Base-by-base conservation (phyloP, 2,329 filamentous ascomycete genomes). In the Epicoccum nigrum region DNA sequence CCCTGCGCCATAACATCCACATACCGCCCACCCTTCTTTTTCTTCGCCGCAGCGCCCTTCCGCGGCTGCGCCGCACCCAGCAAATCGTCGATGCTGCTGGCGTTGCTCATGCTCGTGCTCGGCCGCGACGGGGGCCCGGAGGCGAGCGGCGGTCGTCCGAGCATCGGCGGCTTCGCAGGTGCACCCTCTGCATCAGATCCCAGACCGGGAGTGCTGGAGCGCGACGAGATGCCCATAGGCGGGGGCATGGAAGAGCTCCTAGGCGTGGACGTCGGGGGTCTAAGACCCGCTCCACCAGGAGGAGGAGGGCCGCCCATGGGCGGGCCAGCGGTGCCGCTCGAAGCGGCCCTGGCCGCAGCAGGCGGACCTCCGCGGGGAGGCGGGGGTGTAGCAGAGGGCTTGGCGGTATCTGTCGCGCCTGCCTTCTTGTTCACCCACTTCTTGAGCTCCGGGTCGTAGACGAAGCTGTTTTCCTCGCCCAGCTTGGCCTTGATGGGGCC, bases 371-470 rank as follows among this genome's bases (percentile, higher is more conserved):
- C 82, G 61, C 82, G 86, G 0, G 92, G 92, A 4, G 92, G 92
- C 1, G 94, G 92, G 1, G 93, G 89, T 0, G 92, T 86, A 38
- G 78, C 76, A 20, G 78, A 74, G 19, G 80, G 70, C 23, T 82
- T 78, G 57, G 85, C 82, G 3, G 83, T 77, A 7, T 88, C 86
- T 7, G 54, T 82, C 12, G 77, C 78, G 11, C 87, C 87, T 9
- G 85, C 85, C 71, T 96, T 97, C 79, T 97, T 97, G 79, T 99
- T 97, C 71, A 99, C 82, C 95, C 95, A 99, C 71, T 94, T 92
- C 79, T 96, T 95, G 44, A 96, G 83, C n/a, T 97, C 90, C 2
- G 92, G 89, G 68, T 99, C 94, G 67, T 94, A 99, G 61, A 93
- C 88, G 74, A 99, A 97, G 37, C 86, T 91, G 72, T 86, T 96